These are phyloP conservation scores for Mimosa bimucronata DNA, from an alignment of 306 rosid species.

Conservation along the genomic window DNA sequence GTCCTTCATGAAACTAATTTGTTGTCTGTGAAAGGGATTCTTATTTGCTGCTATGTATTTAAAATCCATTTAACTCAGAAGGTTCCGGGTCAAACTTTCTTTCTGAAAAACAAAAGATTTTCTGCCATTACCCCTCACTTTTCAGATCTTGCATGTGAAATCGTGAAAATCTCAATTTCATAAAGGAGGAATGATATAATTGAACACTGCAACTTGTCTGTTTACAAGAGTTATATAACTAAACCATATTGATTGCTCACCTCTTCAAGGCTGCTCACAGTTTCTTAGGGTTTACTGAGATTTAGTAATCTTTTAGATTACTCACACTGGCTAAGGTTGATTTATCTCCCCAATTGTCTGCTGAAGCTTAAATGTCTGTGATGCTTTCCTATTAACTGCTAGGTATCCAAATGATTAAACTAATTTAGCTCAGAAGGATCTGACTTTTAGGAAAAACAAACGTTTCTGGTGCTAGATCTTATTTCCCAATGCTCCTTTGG, in stretches of 20 bases:
- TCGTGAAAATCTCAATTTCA: neutral
- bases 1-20: neutral
- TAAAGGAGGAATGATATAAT: neutral
- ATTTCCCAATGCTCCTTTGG: neutral
- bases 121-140: neutral
- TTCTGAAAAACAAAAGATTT: neutral
- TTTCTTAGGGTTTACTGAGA: neutral
- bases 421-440: neutral
- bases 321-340: neutral
- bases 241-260: neutral
- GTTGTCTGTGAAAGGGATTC: neutral
- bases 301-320: neutral
- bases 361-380: neutral
- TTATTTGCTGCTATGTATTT: neutral
- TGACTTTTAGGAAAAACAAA: neutral
- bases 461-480: neutral
- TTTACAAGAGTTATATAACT: neutral
- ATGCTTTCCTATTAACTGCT: no score
- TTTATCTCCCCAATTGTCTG: neutral
- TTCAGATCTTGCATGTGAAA: neutral
- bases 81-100: neutral
- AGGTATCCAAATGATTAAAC: neutral
- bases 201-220: neutral
- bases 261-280: neutral
- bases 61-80: neutral